Evolutionary conservation across 192 early-diverging fungal species (phyloP).

Genomic region (Entomortierella chlamydospora): DNA sequence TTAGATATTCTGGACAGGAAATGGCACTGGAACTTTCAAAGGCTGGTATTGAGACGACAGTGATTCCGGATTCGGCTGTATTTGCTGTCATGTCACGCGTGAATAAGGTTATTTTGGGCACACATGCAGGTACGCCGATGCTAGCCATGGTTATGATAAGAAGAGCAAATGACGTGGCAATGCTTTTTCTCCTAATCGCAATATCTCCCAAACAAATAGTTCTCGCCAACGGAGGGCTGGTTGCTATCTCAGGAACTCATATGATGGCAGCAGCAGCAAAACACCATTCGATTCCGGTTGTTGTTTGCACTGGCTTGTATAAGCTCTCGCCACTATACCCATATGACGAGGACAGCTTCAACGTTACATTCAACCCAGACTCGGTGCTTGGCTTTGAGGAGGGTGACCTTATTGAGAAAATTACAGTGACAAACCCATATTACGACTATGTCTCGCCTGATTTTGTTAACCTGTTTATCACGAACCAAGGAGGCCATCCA

Average conservation of each 20-base stretch:
- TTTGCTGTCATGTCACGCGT: conserved; percentile 98
- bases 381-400: conserved; percentile 84
- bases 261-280: conserved; percentile 91
- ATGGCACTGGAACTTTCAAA: conserved; percentile 80
- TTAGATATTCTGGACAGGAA: conserved; percentile 85
- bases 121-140: conserved; percentile 84
- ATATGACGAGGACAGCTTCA: conserved; percentile 89
- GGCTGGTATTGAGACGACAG: conserved; percentile 89
- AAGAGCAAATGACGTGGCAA: not conserved
- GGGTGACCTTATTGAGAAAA: conserved; percentile 81
- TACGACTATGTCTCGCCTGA: conserved; percentile 96
- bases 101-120: conserved; percentile 95
- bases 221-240: conserved; percentile 92
- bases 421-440: conserved; percentile 86
- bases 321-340: conserved; percentile 90
- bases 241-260: conserved; percentile 84
- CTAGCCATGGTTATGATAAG: not conserved
- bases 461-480: conserved; percentile 90
- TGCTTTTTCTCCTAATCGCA: too few relatives aligned
- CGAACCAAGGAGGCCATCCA: conserved; percentile 83
- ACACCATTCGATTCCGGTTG: conserved; percentile 91
- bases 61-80: conserved; percentile 92
- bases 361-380: conserved; percentile 82
- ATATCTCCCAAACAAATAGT: conserved; percentile 58
- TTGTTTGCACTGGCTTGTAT: conserved; percentile 91